Conservation (phyloP, 2,329 filamentous ascomycete species). For the Nigrograna mackinnonii region DNA sequence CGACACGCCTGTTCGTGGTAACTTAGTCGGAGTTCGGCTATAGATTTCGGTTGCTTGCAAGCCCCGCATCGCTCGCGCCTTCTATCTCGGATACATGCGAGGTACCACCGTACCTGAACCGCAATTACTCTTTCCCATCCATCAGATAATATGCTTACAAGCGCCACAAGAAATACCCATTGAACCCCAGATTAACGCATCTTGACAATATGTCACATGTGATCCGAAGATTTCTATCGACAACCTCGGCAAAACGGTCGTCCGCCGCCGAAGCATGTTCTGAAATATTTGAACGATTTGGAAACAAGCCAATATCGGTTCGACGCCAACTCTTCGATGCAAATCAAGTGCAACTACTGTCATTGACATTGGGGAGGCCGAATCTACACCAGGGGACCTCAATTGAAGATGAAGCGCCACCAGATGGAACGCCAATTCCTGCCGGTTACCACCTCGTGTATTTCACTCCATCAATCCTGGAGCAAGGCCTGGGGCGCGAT, state of each 20-base stretch:
- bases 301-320: constrained; percentile 28
- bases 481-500: constrained; percentile 71
- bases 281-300: constrained; percentile 35
- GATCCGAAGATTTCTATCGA: constrained; percentile 22
- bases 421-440: constrained; percentile 50
- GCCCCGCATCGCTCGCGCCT: no score
- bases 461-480: constrained; percentile 74
- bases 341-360: constrained; percentile 36
- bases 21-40: no score
- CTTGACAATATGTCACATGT: constrained; percentile 27
- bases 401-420: constrained; percentile 20
- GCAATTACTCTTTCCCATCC: no score
- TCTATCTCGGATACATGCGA: no score
- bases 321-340: constrained; percentile 35
- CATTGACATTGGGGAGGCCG: constrained; percentile 27
- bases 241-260: constrained; percentile 11
- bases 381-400: constrained; percentile 7
- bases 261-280: constrained; percentile 32
- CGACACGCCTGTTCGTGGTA: no score
- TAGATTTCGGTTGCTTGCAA: no score
- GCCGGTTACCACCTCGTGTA: constrained; percentile 84
- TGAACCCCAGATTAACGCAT: no score
- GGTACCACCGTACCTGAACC: no score
- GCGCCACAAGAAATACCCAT: no score
- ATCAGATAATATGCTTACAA: no score